Conservation (phyloP, 257 asterid species). For the Scutellaria barbata region DNA sequence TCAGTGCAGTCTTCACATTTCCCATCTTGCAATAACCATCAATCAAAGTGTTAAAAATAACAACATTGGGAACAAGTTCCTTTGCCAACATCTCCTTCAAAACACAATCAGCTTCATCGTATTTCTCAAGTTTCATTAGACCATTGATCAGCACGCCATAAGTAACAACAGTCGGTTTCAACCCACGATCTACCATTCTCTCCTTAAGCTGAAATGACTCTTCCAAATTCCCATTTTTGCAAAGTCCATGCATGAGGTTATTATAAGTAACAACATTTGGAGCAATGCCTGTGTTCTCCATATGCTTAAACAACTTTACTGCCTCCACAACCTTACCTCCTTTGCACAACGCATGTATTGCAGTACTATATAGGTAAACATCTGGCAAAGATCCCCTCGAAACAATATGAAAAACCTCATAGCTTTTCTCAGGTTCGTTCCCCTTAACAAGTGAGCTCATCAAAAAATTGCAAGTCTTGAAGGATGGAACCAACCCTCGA, state of each 20-base stretch:
- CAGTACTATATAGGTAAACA: conserved; percentile 74
- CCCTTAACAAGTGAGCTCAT: conserved; percentile 77
- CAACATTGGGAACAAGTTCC: conserved; percentile 63
- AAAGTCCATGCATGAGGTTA: conserved; percentile 74
- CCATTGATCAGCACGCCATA: conserved; percentile 73
- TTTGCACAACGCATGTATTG: conserved; percentile 72
- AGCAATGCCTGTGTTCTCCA: conserved; percentile 61
- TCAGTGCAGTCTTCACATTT: conserved; percentile 54
- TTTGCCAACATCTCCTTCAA: conserved; percentile 67
- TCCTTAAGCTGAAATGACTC: conserved; percentile 70
- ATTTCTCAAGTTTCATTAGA: conserved; percentile 63
- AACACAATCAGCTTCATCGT: conserved; percentile 58
- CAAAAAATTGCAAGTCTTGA: conserved; percentile 72
- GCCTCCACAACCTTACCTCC: conserved; percentile 70
- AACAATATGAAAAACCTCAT: conserved; percentile 62
- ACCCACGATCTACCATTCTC: conserved; percentile 62
- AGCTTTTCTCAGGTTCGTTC: conserved; percentile 57
- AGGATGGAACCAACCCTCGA: conserved; percentile 69
- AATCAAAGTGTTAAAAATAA: conserved; percentile 73
- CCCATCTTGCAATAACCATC: conserved; percentile 76
- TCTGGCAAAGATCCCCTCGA: conserved; percentile 54
- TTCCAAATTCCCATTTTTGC: conserved; percentile 55
- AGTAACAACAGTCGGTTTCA: conserved; percentile 67
- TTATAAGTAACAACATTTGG: conserved; percentile 81
- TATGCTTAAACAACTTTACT: conserved; percentile 54